A percentile compares a stretch with the other conserved stretches of the same genome.
Conservation (phyloP, 768 basidiomycete genomes). For the Favolaschia claudopus region DNA sequence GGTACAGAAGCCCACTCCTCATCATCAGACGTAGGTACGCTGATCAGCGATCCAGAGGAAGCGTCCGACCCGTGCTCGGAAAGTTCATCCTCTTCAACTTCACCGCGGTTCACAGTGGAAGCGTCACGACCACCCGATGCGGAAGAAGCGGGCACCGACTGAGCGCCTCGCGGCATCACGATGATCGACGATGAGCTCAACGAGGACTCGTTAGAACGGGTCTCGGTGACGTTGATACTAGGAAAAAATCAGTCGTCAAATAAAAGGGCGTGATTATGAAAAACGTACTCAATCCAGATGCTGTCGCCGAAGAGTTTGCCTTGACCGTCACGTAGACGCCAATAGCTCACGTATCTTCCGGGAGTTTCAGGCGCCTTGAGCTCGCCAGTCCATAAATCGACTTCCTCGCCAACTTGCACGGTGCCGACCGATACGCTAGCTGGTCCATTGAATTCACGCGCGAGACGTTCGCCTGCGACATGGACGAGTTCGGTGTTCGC, state of each 20-base stretch:
- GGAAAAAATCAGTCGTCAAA: not conserved
- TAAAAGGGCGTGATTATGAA: not conserved
- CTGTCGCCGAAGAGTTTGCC: slow-evolving; percentile 73
- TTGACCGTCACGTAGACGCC: slow-evolving; percentile 69
- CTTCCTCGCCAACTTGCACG: slow-evolving; percentile 62
- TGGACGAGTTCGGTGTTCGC: slow-evolving; percentile 71
- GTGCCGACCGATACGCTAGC: slow-evolving; percentile 57
- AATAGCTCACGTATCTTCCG: slow-evolving; percentile 80
- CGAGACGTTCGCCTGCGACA: slow-evolving; percentile 72
- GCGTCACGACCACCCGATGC: slow-evolving; percentile 1
- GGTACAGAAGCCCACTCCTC: slow-evolving; percentile 53
- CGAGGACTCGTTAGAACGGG: slow-evolving; percentile 42
- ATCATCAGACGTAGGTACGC: slow-evolving; percentile 63
- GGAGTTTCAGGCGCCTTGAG: slow-evolving; percentile 83
- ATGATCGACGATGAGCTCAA: slow-evolving; percentile 75
- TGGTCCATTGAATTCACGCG: slow-evolving; percentile 40
- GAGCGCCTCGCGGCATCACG: slow-evolving; percentile 58
- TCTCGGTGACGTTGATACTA: slow-evolving; percentile 75
- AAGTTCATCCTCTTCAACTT: slow-evolving; percentile 34
- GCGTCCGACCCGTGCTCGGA: slow-evolving; percentile 53
- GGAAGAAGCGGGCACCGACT: slow-evolving; percentile 39
- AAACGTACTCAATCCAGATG: slow-evolving; percentile 80
- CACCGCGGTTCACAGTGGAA: slow-evolving; percentile 7
- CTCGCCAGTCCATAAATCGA: slow-evolving; percentile 76
- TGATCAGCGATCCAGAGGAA: slow-evolving; percentile 66